Percentiles rank a stretch among this genome's conserved stretches.
Conservation (phyloP, 2,329 filamentous ascomycete genomes). For the Ophiosphaerella narmari region DNA sequence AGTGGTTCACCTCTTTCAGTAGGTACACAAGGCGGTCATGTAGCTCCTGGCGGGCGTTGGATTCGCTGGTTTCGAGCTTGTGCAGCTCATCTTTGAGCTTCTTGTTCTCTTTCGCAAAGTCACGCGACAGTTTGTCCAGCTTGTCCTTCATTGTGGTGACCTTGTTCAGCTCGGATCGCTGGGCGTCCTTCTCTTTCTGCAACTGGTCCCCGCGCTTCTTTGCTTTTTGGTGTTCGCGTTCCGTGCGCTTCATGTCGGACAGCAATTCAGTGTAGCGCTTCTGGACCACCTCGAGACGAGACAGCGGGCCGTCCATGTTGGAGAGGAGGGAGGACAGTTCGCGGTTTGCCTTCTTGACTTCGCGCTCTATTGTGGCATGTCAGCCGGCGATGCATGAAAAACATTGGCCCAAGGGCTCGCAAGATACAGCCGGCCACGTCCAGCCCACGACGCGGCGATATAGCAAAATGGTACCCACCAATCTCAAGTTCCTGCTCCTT, state of each 20-base stretch:
- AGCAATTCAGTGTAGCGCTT: slow-evolving; percentile 90
- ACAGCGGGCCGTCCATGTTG: slow-evolving; percentile 88
- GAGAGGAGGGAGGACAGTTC: slow-evolving; percentile 84
- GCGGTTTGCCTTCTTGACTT: slow-evolving; percentile 91
- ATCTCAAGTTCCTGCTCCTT: slow-evolving; percentile 97
- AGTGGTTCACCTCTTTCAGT: slow-evolving; percentile 82
- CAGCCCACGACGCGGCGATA: slow-evolving; percentile 1
- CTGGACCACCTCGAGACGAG: slow-evolving; percentile 87
- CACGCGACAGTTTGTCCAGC: slow-evolving; percentile 91
- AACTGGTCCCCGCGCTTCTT: slow-evolving; percentile 93
- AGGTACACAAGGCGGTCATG: slow-evolving; percentile 83
- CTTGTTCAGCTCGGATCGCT: slow-evolving; percentile 85
- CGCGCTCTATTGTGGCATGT: slow-evolving; percentile 68
- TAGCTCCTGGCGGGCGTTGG: slow-evolving; percentile 78
- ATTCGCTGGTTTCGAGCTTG: slow-evolving; percentile 83
- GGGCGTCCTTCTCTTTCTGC: slow-evolving; percentile 95
- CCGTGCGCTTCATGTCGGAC: slow-evolving; percentile 91
- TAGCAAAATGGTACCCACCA: slow-evolving; percentile 57
- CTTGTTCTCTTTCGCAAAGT: slow-evolving; percentile 96
- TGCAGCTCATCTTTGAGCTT: slow-evolving; percentile 94
- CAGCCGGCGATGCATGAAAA: slow-evolving; percentile 23
- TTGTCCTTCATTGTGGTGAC: slow-evolving; percentile 92
- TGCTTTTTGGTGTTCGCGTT: slow-evolving; percentile 92
- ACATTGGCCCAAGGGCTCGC: slow-evolving; percentile 6
- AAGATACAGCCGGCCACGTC: slow-evolving; percentile 3